Base-by-base conservation (phyloP, 2,329 filamentous ascomycete genomes). In the Nigrograna mackinnonii region DNA sequence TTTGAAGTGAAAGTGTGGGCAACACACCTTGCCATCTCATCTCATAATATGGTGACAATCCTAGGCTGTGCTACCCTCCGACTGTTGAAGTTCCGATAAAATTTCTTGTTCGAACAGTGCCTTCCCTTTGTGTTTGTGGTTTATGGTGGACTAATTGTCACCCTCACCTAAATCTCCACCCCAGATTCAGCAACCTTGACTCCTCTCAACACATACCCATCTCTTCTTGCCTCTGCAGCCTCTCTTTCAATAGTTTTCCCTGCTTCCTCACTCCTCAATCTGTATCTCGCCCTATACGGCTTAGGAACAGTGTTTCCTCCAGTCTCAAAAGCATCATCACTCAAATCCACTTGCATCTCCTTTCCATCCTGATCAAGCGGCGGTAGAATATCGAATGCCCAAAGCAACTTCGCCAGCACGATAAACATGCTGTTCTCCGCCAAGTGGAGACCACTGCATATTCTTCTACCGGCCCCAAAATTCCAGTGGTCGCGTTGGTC, bases 301-400 rank as follows among this genome's bases (percentile, higher is more conserved):
- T 64, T 70, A 2, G 67, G 57, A 24, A 64, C 49, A 1, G 60
- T 68, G 46, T 60, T 65, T 20, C 44, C 56, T 1, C 59, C 65
- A 2, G 55, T 36, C 42, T 58, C 52, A 41, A 64, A 70, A 4
- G 66, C 66, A 18, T 58, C 52, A 41, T 70, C 67, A 22, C 58
- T 56, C 5, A 61, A 39, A 50, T 69, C 65, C 11, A 69, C 49
- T 7, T 62, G 64, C 0, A 70, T 49, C 32, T 70, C 67, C 7
- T 45, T 60, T 0, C 70, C 76, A 1, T 66, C 49, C 13, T 44
- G 39, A 22, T 66, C 64, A 14, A 70, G 16, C 0, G 58, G 55
- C 40, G 74, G 73, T 14, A 49, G 39, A 4, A 79, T 64, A 7
- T 70, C 62, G 39, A 82, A 80, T 0, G 70, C 73, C 1, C 79